phyloP scores from a whole-genome alignment of 2,329 filamentous ascomycete genomes.

The Claviceps sp. region DNA sequence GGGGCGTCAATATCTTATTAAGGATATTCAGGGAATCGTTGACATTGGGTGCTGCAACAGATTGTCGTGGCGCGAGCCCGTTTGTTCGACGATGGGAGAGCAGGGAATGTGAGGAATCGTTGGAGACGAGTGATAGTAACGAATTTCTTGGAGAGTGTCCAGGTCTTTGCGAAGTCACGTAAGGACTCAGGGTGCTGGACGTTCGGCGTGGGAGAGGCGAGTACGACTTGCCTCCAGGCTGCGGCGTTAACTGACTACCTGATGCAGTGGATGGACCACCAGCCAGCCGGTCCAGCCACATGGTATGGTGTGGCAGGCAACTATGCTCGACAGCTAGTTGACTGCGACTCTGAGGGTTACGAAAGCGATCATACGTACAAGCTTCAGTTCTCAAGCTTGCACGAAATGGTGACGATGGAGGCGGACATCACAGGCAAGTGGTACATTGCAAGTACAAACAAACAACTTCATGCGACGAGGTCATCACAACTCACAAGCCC shows the following conservation, averaged over 20 bases:
- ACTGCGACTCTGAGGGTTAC: background rate
- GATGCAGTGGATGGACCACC: constrained; percentile 47
- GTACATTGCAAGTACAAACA: background rate
- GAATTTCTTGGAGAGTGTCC: constrained; percentile 59
- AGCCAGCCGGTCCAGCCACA: constrained; percentile 87
- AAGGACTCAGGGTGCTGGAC: constrained; percentile 54
- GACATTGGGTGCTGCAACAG: constrained; percentile 31
- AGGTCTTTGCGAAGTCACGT: constrained; percentile 53
- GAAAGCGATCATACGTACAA: background rate
- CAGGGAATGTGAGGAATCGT: constrained; percentile 65
- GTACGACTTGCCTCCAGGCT: constrained; percentile 52
- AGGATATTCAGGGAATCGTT: constrained; percentile 62
- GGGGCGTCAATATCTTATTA: constrained; percentile 28
- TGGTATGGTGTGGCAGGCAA: constrained; percentile 22
- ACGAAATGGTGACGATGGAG: background rate
- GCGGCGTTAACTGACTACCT: constrained; percentile 40
- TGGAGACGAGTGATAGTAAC: constrained; percentile 62
- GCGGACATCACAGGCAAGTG: background rate
- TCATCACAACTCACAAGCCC: too few relatives aligned
- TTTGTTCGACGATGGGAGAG: constrained; percentile 52
- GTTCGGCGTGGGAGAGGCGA: constrained; percentile 58
- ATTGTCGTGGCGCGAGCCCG: constrained; percentile 53
- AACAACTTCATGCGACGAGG: too few relatives aligned
- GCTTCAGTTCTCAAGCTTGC: background rate
- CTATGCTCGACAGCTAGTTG: background rate